Percentiles rank a stretch among this genome's conserved stretches.
Evolutionary conservation across 176 grass and related monocot genomes (phyloP).

Genomic region (Zoysia pacifica): DNA sequence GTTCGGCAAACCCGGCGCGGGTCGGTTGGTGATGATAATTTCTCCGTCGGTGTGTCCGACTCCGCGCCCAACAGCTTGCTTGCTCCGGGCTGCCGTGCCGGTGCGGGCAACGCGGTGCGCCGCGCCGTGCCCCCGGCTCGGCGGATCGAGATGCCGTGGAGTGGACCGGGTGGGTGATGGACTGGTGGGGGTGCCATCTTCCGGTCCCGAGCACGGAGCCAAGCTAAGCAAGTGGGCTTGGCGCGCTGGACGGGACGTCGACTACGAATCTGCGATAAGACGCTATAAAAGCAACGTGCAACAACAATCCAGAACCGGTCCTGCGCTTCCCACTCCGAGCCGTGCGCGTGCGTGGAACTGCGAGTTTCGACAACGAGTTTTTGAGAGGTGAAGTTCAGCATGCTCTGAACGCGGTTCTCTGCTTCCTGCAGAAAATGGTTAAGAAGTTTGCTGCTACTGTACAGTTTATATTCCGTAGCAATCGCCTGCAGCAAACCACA

Average conservation of each 20-base stretch:
- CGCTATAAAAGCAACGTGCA: not conserved
- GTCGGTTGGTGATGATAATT: not conserved
- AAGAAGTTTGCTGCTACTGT: not conserved
- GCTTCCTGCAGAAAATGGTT: not conserved
- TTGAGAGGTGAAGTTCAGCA: too few relatives aligned
- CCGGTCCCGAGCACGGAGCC: not conserved
- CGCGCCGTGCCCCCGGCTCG: not conserved
- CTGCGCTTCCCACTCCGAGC: not conserved
- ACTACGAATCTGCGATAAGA: not conserved
- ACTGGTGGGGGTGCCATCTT: not conserved
- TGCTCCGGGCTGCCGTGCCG: slow-evolving; percentile 3
- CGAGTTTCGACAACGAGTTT: not conserved
- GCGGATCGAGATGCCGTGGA: not conserved
- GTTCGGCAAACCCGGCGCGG: not conserved
- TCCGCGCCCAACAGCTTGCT: not conserved
- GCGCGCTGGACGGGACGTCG: not conserved
- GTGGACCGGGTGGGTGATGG: not conserved
- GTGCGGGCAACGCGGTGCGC: not conserved
- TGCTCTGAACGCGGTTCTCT: not conserved
- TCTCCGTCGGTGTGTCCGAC: not conserved
- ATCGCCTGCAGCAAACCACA: not conserved
- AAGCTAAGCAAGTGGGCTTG: not conserved
- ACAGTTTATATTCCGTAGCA: not conserved
- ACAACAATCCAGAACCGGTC: not conserved
- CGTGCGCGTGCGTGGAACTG: not conserved